These are phyloP conservation scores for Penicillium desertorum DNA, from an alignment of 495 filamentous ascomycete genomes.

Conservation along the genomic window DNA sequence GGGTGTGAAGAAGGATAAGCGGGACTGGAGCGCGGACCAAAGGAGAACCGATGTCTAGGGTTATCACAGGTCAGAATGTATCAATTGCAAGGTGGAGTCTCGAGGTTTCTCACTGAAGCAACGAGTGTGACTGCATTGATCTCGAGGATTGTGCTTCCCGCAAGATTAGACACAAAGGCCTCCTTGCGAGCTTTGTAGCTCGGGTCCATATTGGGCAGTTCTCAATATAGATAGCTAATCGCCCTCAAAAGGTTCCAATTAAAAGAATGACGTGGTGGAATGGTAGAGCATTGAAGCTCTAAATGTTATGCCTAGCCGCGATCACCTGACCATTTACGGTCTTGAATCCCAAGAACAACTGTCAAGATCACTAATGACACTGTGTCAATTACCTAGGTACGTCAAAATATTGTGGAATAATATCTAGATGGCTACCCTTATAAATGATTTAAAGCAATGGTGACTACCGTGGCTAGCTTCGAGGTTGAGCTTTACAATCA, in stretches of 20 bases:
- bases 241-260: background rate
- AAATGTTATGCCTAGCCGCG: background rate
- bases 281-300: conserved; percentile 7
- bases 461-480: background rate
- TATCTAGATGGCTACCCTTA: background rate
- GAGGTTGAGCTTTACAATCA: background rate
- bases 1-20: conserved; percentile 78
- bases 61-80: conserved; percentile 2
- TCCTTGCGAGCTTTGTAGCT: conserved; percentile 90
- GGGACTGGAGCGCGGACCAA: conserved; percentile 86
- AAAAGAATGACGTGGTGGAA: conserved; percentile 4
- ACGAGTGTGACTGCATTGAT: conserved; percentile 83
- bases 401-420: background rate
- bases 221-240: conserved; percentile 4
- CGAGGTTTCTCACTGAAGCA: conserved; percentile 65
- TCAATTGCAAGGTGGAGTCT: background rate
- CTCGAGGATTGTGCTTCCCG: conserved; percentile 79
- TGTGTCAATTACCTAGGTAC: conserved; percentile 7
- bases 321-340: conserved; percentile 8
- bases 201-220: conserved; percentile 47
- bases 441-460: background rate
- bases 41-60: conserved; percentile 73
- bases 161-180: conserved; percentile 89
- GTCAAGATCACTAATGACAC: conserved; percentile 15
- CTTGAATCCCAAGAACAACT: conserved; percentile 5